phyloP scores from a whole-genome alignment of 2,329 filamentous ascomycete species.

The Sclerotiophoma versabilis region DNA sequence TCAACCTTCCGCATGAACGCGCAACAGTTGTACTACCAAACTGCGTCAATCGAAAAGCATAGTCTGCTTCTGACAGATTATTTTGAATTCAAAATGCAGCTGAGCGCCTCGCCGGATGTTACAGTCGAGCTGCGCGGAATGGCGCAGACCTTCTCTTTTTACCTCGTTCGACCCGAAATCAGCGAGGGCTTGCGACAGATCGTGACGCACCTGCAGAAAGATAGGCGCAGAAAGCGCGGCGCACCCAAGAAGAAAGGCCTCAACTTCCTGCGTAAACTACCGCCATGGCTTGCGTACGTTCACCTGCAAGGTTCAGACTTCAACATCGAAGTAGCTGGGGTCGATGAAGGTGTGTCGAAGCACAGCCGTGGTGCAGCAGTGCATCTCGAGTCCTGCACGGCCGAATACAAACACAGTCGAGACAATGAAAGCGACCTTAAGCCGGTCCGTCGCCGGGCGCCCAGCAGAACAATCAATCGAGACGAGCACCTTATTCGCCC shows the following conservation, averaged over 20 bases:
- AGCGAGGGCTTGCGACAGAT: constrained; percentile 92
- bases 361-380: constrained; percentile 83
- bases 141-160: constrained; percentile 85
- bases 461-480: constrained; percentile 65
- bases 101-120: constrained; percentile 85
- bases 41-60: constrained; percentile 79
- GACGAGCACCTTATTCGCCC: constrained; percentile 69
- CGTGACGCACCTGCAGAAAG: constrained; percentile 75
- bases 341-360: constrained; percentile 82
- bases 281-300: constrained; percentile 83
- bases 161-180: constrained; percentile 90
- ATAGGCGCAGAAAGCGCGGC: constrained; percentile 44
- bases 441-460: constrained; percentile 71
- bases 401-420: constrained; percentile 86
- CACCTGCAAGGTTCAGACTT: constrained; percentile 88
- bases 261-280: constrained; percentile 76
- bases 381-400: constrained; percentile 85
- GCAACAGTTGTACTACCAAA: constrained; percentile 94
- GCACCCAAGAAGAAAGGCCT: constrained; percentile 56
- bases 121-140: constrained; percentile 81
- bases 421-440: constrained; percentile 68
- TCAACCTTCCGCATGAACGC: constrained; percentile 84
- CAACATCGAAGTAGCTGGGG: constrained; percentile 86
- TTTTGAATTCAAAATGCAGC: constrained; percentile 83
- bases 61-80: constrained; percentile 88